Base-by-base conservation (phyloP, 768 basidiomycete genomes). In the Hygrocybe punicea region DNA sequence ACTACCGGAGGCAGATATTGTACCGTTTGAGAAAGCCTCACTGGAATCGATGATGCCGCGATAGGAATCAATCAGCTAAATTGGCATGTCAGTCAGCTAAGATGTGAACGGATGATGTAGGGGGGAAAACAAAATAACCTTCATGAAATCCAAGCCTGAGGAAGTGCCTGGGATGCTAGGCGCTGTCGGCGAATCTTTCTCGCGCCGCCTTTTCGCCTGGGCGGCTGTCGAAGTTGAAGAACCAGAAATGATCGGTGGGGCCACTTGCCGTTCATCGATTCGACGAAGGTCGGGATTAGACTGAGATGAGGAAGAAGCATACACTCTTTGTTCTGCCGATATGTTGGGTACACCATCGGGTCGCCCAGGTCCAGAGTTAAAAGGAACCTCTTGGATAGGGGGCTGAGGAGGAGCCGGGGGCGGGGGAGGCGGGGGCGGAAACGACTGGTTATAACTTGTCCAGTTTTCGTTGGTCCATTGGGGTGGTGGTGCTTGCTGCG, bases 11-110 rank as follows among this genome's bases (percentile, higher is more conserved):
- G 24, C 29, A 1, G 48, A 52, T 17, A 44, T 2, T 33, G 56
- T 29, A 10, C 21, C 46, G 7, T 47, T 48, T 14, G 60, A 17
- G 21, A 62, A 44, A 34, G 57, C 53, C 19, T 59, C 37, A 9
- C 45, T 49, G 24, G 51, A 42, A 40, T 56, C 48, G 19, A 62
- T 51, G n/a, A 62, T 59, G 19, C 53, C 8, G 13, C 55, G 33
- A 45, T 62, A 62, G 10, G 60, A 53, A 33, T 58, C 53, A 2
- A 62, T 17, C 21, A 62, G 40, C 60, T 62, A 19, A 7, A 24
- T 42, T 36, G n/a, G 19, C 29, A 24, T 10, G 21, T 36, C 29
- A 35, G 19, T 10, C 16, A 46, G 13, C 19, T 7, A 37, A 37
- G 5, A 39, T 17, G 34, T 6, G 35, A 33, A 40, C 35, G n/a